Conservation (phyloP, 2,329 filamentous ascomycete species). For the Dothideomycetes sp. region DNA sequence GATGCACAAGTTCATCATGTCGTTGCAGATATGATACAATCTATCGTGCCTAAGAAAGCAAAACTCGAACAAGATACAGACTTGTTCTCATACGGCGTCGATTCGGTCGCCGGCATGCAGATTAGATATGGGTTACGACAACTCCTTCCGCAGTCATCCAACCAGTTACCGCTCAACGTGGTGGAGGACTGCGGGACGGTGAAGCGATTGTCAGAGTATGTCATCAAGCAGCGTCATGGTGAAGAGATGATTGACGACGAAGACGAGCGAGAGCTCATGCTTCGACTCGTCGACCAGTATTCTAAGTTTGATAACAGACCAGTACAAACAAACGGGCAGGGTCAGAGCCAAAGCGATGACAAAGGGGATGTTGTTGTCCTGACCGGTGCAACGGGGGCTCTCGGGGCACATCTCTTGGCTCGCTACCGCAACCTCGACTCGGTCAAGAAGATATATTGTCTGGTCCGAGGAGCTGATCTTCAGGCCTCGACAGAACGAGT, state of each 20-base stretch:
- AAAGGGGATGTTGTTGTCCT: slow-evolving; percentile 28
- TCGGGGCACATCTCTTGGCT: slow-evolving; percentile 44
- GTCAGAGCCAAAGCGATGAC: slow-evolving; percentile 15
- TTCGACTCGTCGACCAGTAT: slow-evolving; percentile 40
- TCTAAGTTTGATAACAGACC: slow-evolving; percentile 30
- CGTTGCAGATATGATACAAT: slow-evolving; percentile 26
- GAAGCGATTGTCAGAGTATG: slow-evolving; percentile 30
- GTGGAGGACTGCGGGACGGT: slow-evolving; percentile 53
- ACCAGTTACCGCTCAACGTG: slow-evolving; percentile 45
- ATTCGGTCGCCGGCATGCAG: slow-evolving; percentile 50
- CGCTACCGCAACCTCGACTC: slow-evolving; percentile 31
- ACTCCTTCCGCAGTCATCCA: slow-evolving; percentile 27
- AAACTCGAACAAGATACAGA: slow-evolving; percentile 35
- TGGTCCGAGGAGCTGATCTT: slow-evolving; percentile 42
- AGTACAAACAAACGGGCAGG: slow-evolving; percentile 2
- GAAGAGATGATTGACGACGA: slow-evolving; percentile 18
- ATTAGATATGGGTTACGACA: slow-evolving; percentile 34
- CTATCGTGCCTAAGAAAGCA: slow-evolving; percentile 17
- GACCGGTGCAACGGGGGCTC: slow-evolving; percentile 42
- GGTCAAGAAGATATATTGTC: slow-evolving; percentile 45
- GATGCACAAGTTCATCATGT: slow-evolving; percentile 27
- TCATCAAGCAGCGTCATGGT: slow-evolving; percentile 33
- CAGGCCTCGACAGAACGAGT: slow-evolving; percentile 38
- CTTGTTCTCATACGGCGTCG: slow-evolving; percentile 50
- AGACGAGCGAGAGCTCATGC: slow-evolving; percentile 35